Percentiles rank a stretch among this genome's conserved stretches.
phyloP scores from a whole-genome alignment of 176 grass and related monocot genomes.

The Pontederia crassipes region DNA sequence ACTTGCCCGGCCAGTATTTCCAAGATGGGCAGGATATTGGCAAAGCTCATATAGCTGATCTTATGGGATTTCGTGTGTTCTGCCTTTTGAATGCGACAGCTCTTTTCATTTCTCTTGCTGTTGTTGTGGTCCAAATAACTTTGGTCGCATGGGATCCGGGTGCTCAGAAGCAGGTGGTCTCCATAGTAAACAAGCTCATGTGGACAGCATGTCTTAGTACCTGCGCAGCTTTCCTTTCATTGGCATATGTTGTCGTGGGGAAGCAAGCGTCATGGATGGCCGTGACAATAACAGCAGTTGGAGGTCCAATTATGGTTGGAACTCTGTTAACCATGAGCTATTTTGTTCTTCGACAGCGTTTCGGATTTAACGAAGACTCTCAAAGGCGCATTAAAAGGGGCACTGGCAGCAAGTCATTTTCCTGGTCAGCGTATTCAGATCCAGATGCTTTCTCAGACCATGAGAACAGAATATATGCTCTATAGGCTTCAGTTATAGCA shows the following conservation, averaged over 20 bases:
- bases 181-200: constrained; percentile 96
- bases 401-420: constrained; percentile 90
- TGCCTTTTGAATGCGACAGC: constrained; percentile 81
- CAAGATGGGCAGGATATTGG: constrained; percentile 6
- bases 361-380: constrained; percentile 62
- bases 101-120: constrained; percentile 92
- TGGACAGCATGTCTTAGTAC: constrained; percentile 92
- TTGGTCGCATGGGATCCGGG: constrained; percentile 93
- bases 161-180: constrained; percentile 82
- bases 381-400: constrained; percentile 69
- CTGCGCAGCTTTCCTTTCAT: constrained; percentile 62
- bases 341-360: constrained; percentile 61
- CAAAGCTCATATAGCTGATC: constrained; percentile 43
- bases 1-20: constrained; percentile 77
- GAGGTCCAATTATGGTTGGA: constrained; percentile 86
- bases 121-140: constrained; percentile 94
- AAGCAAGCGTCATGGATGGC: constrained; percentile 80
- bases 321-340: constrained; percentile 78
- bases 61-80: constrained; percentile 61
- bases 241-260: constrained; percentile 93
- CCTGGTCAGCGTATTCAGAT: constrained; percentile 78
- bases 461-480: constrained; percentile 90
- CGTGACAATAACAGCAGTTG: constrained; percentile 51
- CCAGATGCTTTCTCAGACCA: constrained; percentile 79
- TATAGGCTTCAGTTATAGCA: constrained; percentile 25